phyloP scores from a whole-genome alignment of 163 green algal species.

The Chlorella variabilis region DNA sequence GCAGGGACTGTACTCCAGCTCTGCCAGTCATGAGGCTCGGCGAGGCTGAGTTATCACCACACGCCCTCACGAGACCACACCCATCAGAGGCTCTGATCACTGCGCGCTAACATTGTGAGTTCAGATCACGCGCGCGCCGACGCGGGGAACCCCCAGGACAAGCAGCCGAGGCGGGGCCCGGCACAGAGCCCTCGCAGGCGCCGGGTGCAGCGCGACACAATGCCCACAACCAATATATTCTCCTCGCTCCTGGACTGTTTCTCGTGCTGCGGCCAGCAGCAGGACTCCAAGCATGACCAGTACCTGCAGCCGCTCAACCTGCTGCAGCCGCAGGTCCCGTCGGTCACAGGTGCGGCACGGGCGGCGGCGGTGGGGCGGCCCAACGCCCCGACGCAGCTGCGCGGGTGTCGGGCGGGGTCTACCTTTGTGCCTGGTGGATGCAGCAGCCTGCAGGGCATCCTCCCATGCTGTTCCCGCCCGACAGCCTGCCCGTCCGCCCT shows the following conservation, averaged over 20 bases:
- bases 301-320: constrained; percentile 68
- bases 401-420: too few species aligned
- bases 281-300: constrained; percentile 36
- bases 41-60: too few species aligned
- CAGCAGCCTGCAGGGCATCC: background rate
- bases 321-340: constrained; percentile 38
- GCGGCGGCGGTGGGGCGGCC: too few species aligned
- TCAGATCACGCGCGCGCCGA: background rate
- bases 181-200: background rate
- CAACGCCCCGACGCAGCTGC: too few species aligned
- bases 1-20: too few species aligned
- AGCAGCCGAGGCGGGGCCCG: background rate
- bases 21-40: too few species aligned
- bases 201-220: background rate
- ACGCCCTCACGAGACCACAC: too few species aligned
- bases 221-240: background rate
- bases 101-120: too few species aligned
- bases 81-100: too few species aligned
- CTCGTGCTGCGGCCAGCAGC: constrained; percentile 45
- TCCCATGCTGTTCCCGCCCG: background rate
- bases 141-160: background rate
- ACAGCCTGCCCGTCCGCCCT: background rate
- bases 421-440: too few species aligned
- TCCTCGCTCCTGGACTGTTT: constrained; percentile 22
- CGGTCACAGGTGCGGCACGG: constrained; percentile 8